Conservation (phyloP, 176 grass and related monocot species). For the Chrysopogon serrulatus region DNA sequence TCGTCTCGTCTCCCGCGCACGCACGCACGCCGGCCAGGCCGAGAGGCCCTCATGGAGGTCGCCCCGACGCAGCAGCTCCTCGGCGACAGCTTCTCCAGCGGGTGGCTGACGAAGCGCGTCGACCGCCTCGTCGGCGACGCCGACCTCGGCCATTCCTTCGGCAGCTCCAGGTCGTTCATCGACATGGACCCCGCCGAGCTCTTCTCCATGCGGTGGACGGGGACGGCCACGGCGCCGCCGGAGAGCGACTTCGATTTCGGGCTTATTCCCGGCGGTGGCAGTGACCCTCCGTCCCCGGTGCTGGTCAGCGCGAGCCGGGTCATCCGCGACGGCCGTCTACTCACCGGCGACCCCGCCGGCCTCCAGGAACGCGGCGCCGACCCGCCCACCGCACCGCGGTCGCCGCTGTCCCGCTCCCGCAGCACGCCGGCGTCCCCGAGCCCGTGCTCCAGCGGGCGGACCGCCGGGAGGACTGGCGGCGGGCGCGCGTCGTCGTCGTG, state of each 20-base stretch:
- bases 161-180: slow-evolving; percentile 59
- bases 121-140: neutral
- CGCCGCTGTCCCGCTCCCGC: slow-evolving; percentile 54
- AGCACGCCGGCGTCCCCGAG: slow-evolving; percentile 52
- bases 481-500: slow-evolving; percentile 28
- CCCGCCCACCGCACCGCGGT: neutral
- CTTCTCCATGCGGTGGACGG: slow-evolving; percentile 83
- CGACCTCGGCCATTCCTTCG: slow-evolving; percentile 32
- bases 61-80: slow-evolving; percentile 33
- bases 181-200: slow-evolving; percentile 68
- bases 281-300: neutral
- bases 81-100: slow-evolving; percentile 66
- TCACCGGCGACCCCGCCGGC: slow-evolving; percentile 24
- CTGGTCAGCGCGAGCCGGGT: slow-evolving; percentile 44
- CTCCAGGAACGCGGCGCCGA: neutral
- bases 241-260: slow-evolving; percentile 40
- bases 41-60: slow-evolving; percentile 38
- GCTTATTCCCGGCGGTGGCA: neutral
- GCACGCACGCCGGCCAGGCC: neutral
- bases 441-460: slow-evolving; percentile 24
- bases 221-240: neutral
- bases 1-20: neutral
- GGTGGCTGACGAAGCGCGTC: slow-evolving; percentile 12
- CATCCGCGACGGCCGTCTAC: slow-evolving; percentile 51
- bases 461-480: neutral